A percentile compares a stretch with the other conserved stretches of the same genome.
Conservation (phyloP, 495 filamentous ascomycete species). For the Terfezia boudieri region DNA sequence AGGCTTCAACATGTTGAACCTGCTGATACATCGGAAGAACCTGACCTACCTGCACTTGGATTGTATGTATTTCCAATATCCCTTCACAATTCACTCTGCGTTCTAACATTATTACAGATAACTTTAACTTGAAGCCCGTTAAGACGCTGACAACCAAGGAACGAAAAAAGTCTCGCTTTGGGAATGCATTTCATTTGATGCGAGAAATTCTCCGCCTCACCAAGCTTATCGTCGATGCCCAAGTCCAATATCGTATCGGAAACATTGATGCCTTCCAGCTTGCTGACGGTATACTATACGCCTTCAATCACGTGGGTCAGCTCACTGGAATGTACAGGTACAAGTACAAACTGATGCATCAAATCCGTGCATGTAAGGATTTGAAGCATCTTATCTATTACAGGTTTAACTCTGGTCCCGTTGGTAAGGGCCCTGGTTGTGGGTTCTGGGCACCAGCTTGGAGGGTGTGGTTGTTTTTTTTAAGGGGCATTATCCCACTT, state of each 20-base stretch:
- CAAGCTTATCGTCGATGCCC: slow-evolving; percentile 95
- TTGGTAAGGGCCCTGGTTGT: slow-evolving; percentile 94
- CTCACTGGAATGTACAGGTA: slow-evolving; percentile 99
- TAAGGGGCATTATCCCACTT: slow-evolving; percentile 93
- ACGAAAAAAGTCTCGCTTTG: slow-evolving; percentile 97
- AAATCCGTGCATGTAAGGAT: slow-evolving; percentile 98
- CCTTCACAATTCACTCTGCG: neutral
- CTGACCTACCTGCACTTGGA: slow-evolving; percentile 96
- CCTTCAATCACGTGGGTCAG: slow-evolving; percentile 98
- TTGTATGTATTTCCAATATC: slow-evolving; percentile 21
- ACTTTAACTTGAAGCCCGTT: slow-evolving; percentile 98
- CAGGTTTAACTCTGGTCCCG: slow-evolving; percentile 92
- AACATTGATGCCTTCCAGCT: slow-evolving; percentile 99
- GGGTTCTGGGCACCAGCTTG: slow-evolving; percentile 99
- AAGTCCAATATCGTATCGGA: slow-evolving; percentile 92
- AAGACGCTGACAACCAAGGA: slow-evolving; percentile 98
- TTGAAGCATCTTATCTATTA: slow-evolving; percentile 99
- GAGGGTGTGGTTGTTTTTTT: slow-evolving; percentile 99
- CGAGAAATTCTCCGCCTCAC: slow-evolving; percentile 93
- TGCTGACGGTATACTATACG: slow-evolving; percentile 93
- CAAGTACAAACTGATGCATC: slow-evolving; percentile 99
- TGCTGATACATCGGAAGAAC: slow-evolving; percentile 96
- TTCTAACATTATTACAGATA: slow-evolving; percentile 26
- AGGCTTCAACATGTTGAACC: slow-evolving; percentile 98
- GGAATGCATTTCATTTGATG: slow-evolving; percentile 99